Conservation (phyloP, 2,329 filamentous ascomycete genomes). For the Plenodomus biglobosus region DNA sequence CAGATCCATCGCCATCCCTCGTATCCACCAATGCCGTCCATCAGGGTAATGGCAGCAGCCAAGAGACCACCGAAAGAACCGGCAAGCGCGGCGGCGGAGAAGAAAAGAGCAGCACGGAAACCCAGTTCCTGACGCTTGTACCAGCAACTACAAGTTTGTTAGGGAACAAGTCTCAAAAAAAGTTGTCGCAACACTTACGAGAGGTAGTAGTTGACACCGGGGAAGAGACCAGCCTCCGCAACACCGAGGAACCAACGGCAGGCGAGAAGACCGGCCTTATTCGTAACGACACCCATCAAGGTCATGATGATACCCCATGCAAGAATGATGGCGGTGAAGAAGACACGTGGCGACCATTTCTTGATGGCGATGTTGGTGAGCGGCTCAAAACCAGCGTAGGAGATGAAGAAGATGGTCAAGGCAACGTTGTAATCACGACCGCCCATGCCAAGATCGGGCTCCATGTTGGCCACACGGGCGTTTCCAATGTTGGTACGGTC, state of each 20-base stretch:
- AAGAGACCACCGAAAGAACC: conserved; percentile 64
- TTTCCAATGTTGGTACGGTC: conserved; percentile 49
- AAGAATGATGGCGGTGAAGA: conserved; percentile 51
- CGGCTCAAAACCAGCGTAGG: conserved; percentile 52
- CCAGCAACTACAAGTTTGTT: conserved; percentile 45
- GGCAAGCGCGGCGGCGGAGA: conserved; percentile 59
- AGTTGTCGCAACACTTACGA: conserved; percentile 46
- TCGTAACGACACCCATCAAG: conserved; percentile 51
- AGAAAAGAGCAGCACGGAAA: conserved; percentile 61
- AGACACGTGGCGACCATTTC: conserved; percentile 55
- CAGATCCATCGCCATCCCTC: conserved; percentile 46
- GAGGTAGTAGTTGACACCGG: conserved; percentile 56
- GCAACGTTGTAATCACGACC: conserved; percentile 66
- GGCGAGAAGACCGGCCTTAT: conserved; percentile 39
- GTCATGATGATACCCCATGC: conserved; percentile 54
- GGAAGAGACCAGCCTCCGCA: conserved; percentile 44
- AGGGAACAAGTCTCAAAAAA: no score
- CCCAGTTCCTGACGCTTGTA: conserved; percentile 58
- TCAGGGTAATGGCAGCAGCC: conserved; percentile 60
- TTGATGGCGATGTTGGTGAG: conserved; percentile 66
- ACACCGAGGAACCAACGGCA: conserved; percentile 44
- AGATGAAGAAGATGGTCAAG: conserved; percentile 66
- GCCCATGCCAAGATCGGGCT: conserved; percentile 28
- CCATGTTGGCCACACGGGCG: conserved; percentile 45
- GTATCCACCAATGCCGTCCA: conserved; percentile 57